Percentiles rank a stretch among this genome's conserved stretches.
Evolutionary conservation across 306 rosid genomes (phyloP).

Genomic region (Acacia acuminata): DNA sequence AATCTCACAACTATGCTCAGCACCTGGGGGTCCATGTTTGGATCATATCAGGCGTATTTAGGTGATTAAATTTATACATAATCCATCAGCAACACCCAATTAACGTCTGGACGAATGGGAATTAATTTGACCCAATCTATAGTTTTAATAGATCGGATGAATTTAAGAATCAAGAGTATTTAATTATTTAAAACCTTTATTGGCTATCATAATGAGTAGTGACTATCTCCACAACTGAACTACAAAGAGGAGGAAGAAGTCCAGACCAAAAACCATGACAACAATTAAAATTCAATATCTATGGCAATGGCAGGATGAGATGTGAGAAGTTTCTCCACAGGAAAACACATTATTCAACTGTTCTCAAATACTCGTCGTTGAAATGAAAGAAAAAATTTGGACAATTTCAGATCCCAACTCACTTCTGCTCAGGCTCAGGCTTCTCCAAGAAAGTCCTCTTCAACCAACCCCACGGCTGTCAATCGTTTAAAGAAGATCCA

Average conservation of each 20-base stretch:
- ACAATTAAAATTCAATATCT: constrained; percentile 23
- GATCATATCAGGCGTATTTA: background rate
- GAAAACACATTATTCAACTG: constrained; percentile 35
- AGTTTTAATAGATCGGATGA: background rate
- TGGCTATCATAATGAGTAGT: background rate
- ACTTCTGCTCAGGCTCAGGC: constrained; percentile 58
- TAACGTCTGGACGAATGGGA: background rate
- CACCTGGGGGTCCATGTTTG: background rate
- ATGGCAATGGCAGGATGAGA: constrained; percentile 15
- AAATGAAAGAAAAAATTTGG: constrained; percentile 28
- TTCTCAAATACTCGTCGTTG: constrained; percentile 27
- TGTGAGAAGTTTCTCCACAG: constrained; percentile 28
- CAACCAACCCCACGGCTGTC: constrained; percentile 80
- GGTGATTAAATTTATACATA: background rate
- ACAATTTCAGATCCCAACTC: constrained; percentile 34
- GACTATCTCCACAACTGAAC: constrained; percentile 3
- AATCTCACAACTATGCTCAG: background rate
- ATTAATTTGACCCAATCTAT: background rate
- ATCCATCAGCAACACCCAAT: background rate
- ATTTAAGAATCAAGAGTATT: background rate
- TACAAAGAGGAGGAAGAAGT: constrained; percentile 2
- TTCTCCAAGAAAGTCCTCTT: constrained; percentile 79
- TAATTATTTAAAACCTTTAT: background rate
- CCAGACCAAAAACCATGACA: constrained; percentile 23
- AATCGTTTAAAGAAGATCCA: constrained; percentile 25